phyloP scores from a whole-genome alignment of 202 grass and related monocot genomes.

The Musa balbisiana region DNA sequence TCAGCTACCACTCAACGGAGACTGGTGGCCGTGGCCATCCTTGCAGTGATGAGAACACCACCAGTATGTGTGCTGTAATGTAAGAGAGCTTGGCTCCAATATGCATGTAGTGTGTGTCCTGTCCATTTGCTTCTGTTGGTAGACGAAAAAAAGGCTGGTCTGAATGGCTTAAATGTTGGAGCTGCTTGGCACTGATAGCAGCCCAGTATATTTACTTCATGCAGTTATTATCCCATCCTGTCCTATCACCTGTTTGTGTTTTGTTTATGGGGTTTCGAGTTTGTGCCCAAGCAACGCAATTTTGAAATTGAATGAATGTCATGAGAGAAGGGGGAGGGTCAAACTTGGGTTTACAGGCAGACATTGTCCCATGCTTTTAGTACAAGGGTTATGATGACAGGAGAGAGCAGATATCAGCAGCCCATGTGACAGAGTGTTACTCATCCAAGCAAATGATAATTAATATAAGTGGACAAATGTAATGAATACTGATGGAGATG shows the following conservation, averaged over 20 bases:
- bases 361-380: slow-evolving; percentile 7
- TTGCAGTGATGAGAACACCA: slow-evolving; percentile 5
- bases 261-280: background rate
- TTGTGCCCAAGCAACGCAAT: background rate
- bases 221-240: slow-evolving; percentile 12
- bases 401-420: background rate
- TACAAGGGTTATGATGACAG: slow-evolving; percentile 14
- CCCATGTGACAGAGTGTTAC: background rate
- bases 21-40: slow-evolving; percentile 40
- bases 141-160: background rate
- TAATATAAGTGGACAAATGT: background rate
- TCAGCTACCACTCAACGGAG: slow-evolving; percentile 20
- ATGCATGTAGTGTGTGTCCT: background rate
- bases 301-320: background rate
- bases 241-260: slow-evolving; percentile 8
- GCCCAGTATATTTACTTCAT: slow-evolving; percentile 7
- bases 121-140: background rate
- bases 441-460: background rate
- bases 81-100: slow-evolving; percentile 20
- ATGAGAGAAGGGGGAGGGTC: background rate
- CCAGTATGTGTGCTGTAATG: slow-evolving; percentile 81
- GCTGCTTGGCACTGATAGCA: background rate
- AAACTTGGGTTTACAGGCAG: slow-evolving; percentile 7
- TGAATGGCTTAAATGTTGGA: background rate
- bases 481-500: too few relatives aligned